Conservation (phyloP, 1,284 basidiomycete species). For the Leccinum olivaceoglutinosum region DNA sequence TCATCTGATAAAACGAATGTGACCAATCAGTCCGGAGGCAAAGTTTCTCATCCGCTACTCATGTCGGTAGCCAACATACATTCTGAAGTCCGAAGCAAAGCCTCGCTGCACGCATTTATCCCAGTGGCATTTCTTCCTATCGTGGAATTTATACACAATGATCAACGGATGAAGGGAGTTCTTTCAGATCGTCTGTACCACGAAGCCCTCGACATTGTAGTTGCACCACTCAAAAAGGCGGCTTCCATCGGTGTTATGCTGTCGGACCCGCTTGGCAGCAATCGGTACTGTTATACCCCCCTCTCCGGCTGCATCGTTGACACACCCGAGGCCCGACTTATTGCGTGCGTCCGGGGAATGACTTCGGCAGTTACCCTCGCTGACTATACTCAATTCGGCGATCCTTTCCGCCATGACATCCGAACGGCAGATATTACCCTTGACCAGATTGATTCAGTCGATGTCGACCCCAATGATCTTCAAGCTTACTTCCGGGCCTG, state of each 20-base stretch:
- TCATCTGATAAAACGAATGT: conserved; percentile 32
- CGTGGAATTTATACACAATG: conserved; percentile 20
- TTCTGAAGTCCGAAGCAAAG: conserved; percentile 26
- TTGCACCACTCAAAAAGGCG: neutral
- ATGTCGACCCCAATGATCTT: neutral
- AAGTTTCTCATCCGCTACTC: neutral
- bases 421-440: neutral
- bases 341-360: neutral
- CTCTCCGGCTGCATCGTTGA: neutral
- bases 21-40: conserved; percentile 26
- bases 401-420: neutral
- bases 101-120: conserved; percentile 23
- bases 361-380: neutral
- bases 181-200: neutral
- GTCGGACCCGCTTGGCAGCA: neutral
- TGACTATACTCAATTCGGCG: neutral
- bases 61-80: conserved; percentile 27
- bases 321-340: neutral
- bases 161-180: neutral
- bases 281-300: neutral
- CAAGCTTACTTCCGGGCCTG: neutral
- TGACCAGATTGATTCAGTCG: neutral
- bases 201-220: neutral
- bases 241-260: neutral
- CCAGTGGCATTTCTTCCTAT: conserved; percentile 29